Evolutionary conservation across 805 yeast genomes (phyloP), one percentile per base, ranked within the genome.

Genomic region (Cephaloascus fragrans): DNA sequence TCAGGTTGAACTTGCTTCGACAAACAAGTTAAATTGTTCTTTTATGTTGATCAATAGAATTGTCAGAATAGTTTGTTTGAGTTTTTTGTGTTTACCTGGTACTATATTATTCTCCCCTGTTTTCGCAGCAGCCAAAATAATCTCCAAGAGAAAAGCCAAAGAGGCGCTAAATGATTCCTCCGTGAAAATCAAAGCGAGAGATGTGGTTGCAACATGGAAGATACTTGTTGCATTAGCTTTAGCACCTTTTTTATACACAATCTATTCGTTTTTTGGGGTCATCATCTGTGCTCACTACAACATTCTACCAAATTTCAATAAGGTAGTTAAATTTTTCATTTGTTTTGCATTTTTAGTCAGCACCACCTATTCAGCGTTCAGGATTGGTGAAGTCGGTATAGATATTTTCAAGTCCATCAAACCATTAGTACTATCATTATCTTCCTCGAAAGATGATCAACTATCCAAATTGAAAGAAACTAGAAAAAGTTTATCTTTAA

Each of bases 161-260:
- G 60, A 61, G 41, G 71, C 70, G 15, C 50, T 65, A 37, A 64
- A 59, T 3, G 56, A 53, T 2, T 61, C 67, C 1, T 55, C 55
- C 18, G 71, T 65, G 8, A 65, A 65, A 39, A 55, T 65, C 42
- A 56, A 60, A 37, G 71, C 69, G 32, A 56, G 52, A 15, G 71
- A 65, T 48, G 71, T 65, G 18, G 48, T 65, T 36, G 61, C 65
- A 4, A 60, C 69, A 1, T 65, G 71, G 71, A 65, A 65, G 44
- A 63, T 63, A 15, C 44, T 65, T 23, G 70, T 65, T 26, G 69
- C 70, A 0, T 49, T 65, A 37, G 64, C 57, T 1, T 46, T 63
- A 26, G 71, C 71, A 1, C 71, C 71, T 3, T 49, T 54, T 28
- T 52, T 65, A 18, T 64, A 65, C 43, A 55, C 61, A 3, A 60